These are phyloP conservation scores for Beauveria brongniartii DNA, from an alignment of 2,329 filamentous ascomycete species.

Conservation along the genomic window DNA sequence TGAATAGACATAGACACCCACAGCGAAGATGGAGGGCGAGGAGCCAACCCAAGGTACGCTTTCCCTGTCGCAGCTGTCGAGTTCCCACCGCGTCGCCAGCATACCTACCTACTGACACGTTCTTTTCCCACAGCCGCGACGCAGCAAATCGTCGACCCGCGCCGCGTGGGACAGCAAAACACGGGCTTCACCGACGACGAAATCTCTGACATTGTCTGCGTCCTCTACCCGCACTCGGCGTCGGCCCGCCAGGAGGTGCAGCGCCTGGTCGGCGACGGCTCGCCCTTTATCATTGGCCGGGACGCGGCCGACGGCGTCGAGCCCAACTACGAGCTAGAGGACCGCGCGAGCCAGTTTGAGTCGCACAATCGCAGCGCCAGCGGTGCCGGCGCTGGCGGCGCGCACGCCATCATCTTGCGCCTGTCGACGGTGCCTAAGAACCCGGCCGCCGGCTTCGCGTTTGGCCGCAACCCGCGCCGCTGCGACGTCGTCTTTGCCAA, in stretches of 20 bases:
- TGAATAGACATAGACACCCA: neutral
- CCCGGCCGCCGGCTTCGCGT: conserved; percentile 66
- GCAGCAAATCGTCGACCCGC: conserved; percentile 72
- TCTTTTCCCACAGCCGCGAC: conserved; percentile 46
- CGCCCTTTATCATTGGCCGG: conserved; percentile 41
- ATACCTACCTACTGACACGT: neutral
- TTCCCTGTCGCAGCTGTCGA: neutral
- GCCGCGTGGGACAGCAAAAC: conserved; percentile 69
- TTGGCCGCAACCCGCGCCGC: conserved; percentile 64
- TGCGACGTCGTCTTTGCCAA: conserved; percentile 66
- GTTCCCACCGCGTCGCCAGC: neutral
- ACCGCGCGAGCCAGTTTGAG: conserved; percentile 40
- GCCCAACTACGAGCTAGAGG: conserved; percentile 43
- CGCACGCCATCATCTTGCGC: conserved; percentile 68
- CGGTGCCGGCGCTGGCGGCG: conserved; percentile 29
- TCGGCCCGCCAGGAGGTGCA: conserved; percentile 64
- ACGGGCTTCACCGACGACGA: conserved; percentile 78
- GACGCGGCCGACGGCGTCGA: conserved; percentile 42
- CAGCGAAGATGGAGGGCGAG: conserved; percentile 33
- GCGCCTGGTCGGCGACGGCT: conserved; percentile 38
- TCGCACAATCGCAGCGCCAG: conserved; percentile 26
- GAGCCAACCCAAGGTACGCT: conserved; percentile 35
- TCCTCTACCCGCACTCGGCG: conserved; percentile 71
- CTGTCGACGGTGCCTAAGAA: conserved; percentile 68
- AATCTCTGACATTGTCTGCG: conserved; percentile 79